Base-by-base conservation (phyloP, 306 rosid species). In the Oemleria cerasiformis region DNA sequence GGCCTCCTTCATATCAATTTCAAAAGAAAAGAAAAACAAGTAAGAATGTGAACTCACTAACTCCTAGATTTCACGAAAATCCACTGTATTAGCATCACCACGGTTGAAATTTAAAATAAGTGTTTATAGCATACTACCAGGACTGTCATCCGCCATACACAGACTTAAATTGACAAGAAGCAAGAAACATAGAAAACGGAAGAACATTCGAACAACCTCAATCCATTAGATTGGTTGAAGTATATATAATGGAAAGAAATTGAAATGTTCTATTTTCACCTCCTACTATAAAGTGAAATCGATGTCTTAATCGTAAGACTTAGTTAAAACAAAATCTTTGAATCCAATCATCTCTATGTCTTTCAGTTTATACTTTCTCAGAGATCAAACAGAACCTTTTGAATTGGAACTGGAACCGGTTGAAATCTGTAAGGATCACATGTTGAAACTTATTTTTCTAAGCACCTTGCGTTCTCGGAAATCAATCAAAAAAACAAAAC, bases 1-100 rank as follows among this genome's bases (percentile, higher is more conserved):
- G 83, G 57, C 73, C 85, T 88, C 87, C 97, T 87, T 51, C 73
- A 69, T 19, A 59, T 58, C 67, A 57, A 57, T 70, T 68, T 8
- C 7, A 60, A 54, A 75, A 50, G 54, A 43, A 53, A 78, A 67
- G 58, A 71, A 50, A 41, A 48, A 71, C 30, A 36, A 50, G 36
- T 65, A 61, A 41, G 50, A 50, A 62, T 38, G 55, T 61, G 7
- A 77, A 71, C 65, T 30, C 19, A 51, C 19, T 10, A 1, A 51
- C 7, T 3, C 43, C 20, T 6, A 50, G 8, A 11, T 8, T 40
- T 20, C 19, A 9, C 38, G 34, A 58, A 68, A 58, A 59, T 14
- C 13, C 8, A 43, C 25, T 42, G 13, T 42, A 12, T 43, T 20
- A 60, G 45, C 73, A 39, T 25, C 48, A 70, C 48, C 19, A 76